Base-by-base conservation (phyloP, 2,329 filamentous ascomycete species). In the Scleromitrula shiraiana region DNA sequence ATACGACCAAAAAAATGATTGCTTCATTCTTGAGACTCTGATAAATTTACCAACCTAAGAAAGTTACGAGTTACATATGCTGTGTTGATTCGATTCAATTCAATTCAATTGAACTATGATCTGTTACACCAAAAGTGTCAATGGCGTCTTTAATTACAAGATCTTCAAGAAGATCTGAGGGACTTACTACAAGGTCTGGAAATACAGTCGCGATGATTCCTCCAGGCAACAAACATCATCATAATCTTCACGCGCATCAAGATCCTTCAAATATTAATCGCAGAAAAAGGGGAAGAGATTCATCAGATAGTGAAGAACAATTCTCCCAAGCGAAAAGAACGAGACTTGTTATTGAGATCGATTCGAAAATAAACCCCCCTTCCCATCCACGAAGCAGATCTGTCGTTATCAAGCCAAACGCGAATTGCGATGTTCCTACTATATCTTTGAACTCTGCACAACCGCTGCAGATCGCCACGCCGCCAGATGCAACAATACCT, bases 321-420 rank as follows among this genome's bases (percentile, higher is more conserved):
- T 5, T 47, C 19, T 56, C 69, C 38, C 67, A 68, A 48, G 59
- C 66, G 46, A 80, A 80, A 65, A 73, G 68, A 62, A 63, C 71
- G 45, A 68, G 71, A 51, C 73, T 79, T 56, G 66, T 73, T 20
- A 73, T 78, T 54, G 75, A 79, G 57, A 75, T 79, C 40, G 63
- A 72, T 5, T 53, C 68, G 5, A 60, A 64, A 51, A 57, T 61
- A 37, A 47, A 46, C 36, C 32, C 43, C 26, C 37, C 45, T 30
- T 33, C 39, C 19, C 37, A 51, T 37, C 50, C 51, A 40, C 54
- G 53, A 47, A 56, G 48, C 35, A 44, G 49, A 50, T 51, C 53
- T 33, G 51, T 51, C 48, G 44, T 55, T 46, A 52, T 56, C 51
- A 52, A 55, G 43, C 49, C 53, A 29, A 56, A 58, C 51, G 53